These are phyloP conservation scores for Cutaneotrichosporon spelunceum DNA, from an alignment of 1,284 basidiomycete species.

Conservation along the genomic window DNA sequence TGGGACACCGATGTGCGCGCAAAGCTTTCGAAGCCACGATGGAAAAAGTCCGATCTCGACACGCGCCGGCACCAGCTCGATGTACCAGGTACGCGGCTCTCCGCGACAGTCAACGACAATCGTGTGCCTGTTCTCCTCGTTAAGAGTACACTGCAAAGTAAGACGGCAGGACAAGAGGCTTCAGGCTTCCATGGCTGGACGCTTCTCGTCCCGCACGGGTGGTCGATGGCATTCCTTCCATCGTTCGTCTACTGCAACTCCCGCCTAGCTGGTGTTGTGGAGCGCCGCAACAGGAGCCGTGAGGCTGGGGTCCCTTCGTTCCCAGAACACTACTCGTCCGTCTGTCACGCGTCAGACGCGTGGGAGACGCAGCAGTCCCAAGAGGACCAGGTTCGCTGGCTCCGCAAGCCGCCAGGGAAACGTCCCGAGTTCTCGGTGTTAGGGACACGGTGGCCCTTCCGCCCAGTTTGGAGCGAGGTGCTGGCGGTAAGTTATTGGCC, in stretches of 20 bases:
- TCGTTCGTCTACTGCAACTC: conserved; percentile 77
- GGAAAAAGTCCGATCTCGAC: conserved; percentile 78
- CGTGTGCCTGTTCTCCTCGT: conserved; percentile 76
- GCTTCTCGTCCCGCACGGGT: conserved; percentile 75
- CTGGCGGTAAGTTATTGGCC: conserved; percentile 47
- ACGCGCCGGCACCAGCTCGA: conserved; percentile 68
- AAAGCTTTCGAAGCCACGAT: conserved; percentile 61
- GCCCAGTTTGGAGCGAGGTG: conserved; percentile 66
- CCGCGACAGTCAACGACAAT: conserved; percentile 67
- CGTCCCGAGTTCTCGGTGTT: conserved; percentile 67
- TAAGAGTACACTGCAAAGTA: conserved; percentile 63
- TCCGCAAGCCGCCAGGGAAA: conserved; percentile 77
- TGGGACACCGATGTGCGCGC: conserved; percentile 65
- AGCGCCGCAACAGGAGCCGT: conserved; percentile 69
- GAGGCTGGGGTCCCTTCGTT: conserved; percentile 72
- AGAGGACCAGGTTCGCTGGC: conserved; percentile 63
- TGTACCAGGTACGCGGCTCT: conserved; percentile 69
- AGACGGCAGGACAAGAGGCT: neutral
- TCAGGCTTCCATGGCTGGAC: conserved; percentile 72
- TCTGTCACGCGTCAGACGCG: conserved; percentile 56
- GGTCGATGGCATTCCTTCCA: conserved; percentile 79
- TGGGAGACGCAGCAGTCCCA: conserved; percentile 56
- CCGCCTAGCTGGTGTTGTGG: conserved; percentile 73
- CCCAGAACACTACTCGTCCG: conserved; percentile 73
- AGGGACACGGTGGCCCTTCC: conserved; percentile 68